These are phyloP conservation scores for Bombardia bombarda DNA, from an alignment of 495 filamentous ascomycete genomes.

Conservation along the genomic window DNA sequence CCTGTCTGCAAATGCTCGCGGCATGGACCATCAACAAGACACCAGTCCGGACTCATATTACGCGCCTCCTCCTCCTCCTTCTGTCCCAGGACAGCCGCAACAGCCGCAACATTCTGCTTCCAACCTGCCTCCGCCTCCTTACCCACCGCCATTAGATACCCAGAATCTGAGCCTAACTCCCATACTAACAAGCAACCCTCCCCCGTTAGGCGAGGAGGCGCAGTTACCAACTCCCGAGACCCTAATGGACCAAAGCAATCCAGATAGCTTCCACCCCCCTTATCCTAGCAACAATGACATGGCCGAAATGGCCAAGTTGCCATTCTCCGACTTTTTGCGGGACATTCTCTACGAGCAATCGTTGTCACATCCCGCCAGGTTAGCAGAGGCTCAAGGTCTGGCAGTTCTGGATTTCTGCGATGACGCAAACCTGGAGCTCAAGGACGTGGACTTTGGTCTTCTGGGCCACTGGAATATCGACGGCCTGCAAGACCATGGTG, in stretches of 20 bases:
- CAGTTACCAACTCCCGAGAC: slow-evolving; percentile 23
- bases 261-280: slow-evolving; percentile 6
- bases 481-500: slow-evolving; percentile 6
- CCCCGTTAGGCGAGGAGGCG: slow-evolving; percentile 12
- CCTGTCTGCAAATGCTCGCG: slow-evolving; percentile 20
- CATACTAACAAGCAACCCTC: slow-evolving; percentile 4
- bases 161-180: background rate
- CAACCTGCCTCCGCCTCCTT: background rate
- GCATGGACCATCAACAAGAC: slow-evolving; percentile 2
- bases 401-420: slow-evolving; percentile 41
- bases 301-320: slow-evolving; percentile 14
- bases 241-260: slow-evolving; percentile 15
- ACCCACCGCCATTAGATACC: background rate
- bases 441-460: slow-evolving; percentile 51
- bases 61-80: slow-evolving; percentile 2
- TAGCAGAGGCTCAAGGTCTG: slow-evolving; percentile 26
- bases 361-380: slow-evolving; percentile 9
- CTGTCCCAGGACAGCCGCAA: background rate
- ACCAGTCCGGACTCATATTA: slow-evolving; percentile 5
- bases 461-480: slow-evolving; percentile 50
- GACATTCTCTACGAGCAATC: slow-evolving; percentile 28
- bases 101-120: background rate
- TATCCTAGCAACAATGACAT: slow-evolving; percentile 12
- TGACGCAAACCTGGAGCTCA: slow-evolving; percentile 49
- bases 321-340: slow-evolving; percentile 29